Conservation (phyloP, 2,329 filamentous ascomycete species). For the Fusarium illudens region DNA sequence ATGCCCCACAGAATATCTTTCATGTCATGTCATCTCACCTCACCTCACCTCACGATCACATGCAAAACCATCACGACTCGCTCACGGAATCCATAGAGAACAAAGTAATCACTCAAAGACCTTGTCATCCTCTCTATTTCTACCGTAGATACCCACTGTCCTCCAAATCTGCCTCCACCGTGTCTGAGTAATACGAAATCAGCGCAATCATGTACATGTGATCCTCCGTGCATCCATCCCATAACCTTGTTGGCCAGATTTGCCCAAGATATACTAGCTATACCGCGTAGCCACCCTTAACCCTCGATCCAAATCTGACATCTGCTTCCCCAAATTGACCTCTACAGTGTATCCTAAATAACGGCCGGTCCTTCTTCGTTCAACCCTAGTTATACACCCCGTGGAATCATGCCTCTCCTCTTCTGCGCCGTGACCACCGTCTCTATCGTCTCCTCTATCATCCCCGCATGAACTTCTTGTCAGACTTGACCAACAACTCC, state of each 20-base stretch:
- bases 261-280: slow-evolving; percentile 6
- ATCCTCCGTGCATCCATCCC: slow-evolving; percentile 15
- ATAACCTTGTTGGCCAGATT: slow-evolving; percentile 15
- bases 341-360: slow-evolving; percentile 2
- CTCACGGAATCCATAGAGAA: not conserved
- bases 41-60: slow-evolving; percentile 33
- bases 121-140: slow-evolving; percentile 14
- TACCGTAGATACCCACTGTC: slow-evolving; percentile 26
- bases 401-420: slow-evolving; percentile 3
- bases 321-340: slow-evolving; percentile 6
- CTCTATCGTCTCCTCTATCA: slow-evolving; percentile 21
- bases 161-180: slow-evolving; percentile 20
- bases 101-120: slow-evolving; percentile 10
- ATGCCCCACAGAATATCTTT: slow-evolving; percentile 27
- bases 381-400: slow-evolving; percentile 8
- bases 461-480: slow-evolving; percentile 3
- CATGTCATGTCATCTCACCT: too few relatives aligned
- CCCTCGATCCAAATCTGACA: slow-evolving; percentile 15
- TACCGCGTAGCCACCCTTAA: slow-evolving; percentile 1
- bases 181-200: slow-evolving; percentile 10
- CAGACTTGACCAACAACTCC: slow-evolving; percentile 1
- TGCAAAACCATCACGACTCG: slow-evolving; percentile 26
- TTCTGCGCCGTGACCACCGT: slow-evolving; percentile 3
- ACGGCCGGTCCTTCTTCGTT: slow-evolving; percentile 1
- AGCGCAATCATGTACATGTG: slow-evolving; percentile 36